These are phyloP conservation scores for Phytophthora sojae DNA, from an alignment of 352 stramenopile species.

Conservation along the genomic window DNA sequence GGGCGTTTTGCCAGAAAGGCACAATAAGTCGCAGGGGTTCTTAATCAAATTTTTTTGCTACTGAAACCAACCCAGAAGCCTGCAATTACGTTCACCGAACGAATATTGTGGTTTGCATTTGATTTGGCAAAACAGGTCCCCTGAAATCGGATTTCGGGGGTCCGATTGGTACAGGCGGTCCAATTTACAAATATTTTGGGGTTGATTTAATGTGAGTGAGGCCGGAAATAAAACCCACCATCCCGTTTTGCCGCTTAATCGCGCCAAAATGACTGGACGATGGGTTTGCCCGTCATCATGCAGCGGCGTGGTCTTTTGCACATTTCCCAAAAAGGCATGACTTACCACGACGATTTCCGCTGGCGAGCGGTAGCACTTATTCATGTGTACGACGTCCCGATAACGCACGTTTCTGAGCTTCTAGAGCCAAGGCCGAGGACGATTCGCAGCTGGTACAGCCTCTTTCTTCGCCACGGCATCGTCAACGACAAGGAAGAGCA, in stretches of 20 bases:
- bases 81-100: too few relatives aligned
- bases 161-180: background rate
- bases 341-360: slow-evolving; percentile 15
- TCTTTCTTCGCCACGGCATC: slow-evolving; percentile 9
- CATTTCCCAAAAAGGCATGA: slow-evolving; percentile 4
- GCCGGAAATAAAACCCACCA: background rate
- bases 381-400: slow-evolving; percentile 18
- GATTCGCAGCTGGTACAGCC: slow-evolving; percentile 17
- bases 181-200: background rate
- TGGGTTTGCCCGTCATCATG: background rate
- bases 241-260: background rate
- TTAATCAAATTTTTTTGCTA: too few relatives aligned
- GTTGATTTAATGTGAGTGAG: background rate
- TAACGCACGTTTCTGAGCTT: slow-evolving; percentile 16
- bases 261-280: background rate
- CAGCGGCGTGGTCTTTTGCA: background rate
- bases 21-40: too few relatives aligned
- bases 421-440: slow-evolving; percentile 6
- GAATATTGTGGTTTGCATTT: background rate
- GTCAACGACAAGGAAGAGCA: slow-evolving; percentile 9
- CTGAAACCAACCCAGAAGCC: too few relatives aligned
- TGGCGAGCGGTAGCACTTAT: slow-evolving; percentile 16
- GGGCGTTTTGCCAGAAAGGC: too few relatives aligned
- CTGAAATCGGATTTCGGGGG: slow-evolving; percentile 4
- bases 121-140: background rate